phyloP scores from a whole-genome alignment of 352 stramenopile genomes.

The Phytophthora megakarya region DNA sequence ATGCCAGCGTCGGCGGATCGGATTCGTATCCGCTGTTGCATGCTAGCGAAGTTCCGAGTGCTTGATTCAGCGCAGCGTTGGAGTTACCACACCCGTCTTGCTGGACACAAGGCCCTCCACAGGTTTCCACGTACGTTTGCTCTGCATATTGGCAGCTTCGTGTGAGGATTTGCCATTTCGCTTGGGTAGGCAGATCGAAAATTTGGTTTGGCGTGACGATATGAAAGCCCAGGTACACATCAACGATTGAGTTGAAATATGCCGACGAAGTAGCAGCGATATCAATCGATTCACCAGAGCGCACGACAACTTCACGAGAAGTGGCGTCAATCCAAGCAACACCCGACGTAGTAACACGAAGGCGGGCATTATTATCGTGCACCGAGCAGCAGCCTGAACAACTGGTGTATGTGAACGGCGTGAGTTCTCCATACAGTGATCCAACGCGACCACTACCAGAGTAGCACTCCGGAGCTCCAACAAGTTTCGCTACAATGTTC shows the following conservation, averaged over 20 bases:
- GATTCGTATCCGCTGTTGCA: constrained; percentile 49
- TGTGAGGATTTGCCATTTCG: constrained; percentile 69
- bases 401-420: constrained; percentile 55
- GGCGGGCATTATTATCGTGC: constrained; percentile 51
- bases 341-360: constrained; percentile 47
- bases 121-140: constrained; percentile 51
- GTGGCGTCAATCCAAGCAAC: constrained; percentile 41
- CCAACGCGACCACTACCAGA: constrained; percentile 56
- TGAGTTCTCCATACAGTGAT: constrained; percentile 52
- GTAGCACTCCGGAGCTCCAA: constrained; percentile 65
- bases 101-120: constrained; percentile 42
- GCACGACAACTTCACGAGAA: constrained; percentile 46
- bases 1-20: constrained; percentile 51
- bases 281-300: constrained; percentile 54
- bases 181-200: constrained; percentile 49
- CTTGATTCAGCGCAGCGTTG: constrained; percentile 49
- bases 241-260: constrained; percentile 63
- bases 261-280: constrained; percentile 47
- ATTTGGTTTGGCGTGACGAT: constrained; percentile 74
- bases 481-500: constrained; percentile 66
- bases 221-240: constrained; percentile 78
- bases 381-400: constrained; percentile 75
- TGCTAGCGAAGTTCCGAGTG: constrained; percentile 31
- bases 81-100: constrained; percentile 56
- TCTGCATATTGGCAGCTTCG: constrained; percentile 60